A percentile compares a stretch with the other conserved stretches of the same genome.
Evolutionary conservation across 805 yeast genomes (phyloP).

Genomic region (Starmera pachycereana): DNA sequence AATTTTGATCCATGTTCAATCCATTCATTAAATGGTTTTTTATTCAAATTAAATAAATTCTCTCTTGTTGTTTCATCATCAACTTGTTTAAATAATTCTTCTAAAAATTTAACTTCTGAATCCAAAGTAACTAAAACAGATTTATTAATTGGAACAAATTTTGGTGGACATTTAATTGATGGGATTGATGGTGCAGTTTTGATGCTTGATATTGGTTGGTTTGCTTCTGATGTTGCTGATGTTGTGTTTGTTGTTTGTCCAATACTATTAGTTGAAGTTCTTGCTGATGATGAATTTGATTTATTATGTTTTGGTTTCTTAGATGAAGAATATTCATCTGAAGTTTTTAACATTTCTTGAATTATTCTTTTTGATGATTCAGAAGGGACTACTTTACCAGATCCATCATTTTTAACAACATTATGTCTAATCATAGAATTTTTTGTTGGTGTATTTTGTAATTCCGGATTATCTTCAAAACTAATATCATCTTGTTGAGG

Average conservation of each 20-base stretch:
- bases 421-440: neutral
- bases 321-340: too few relatives aligned
- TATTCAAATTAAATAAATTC: conserved; percentile 19
- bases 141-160: neutral
- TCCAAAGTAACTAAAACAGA: neutral
- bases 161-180: neutral
- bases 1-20: conserved; percentile 24
- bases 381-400: too few relatives aligned
- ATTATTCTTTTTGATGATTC: too few relatives aligned
- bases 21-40: conserved; percentile 26
- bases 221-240: too few relatives aligned
- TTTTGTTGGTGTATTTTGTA: neutral
- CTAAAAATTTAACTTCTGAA: neutral
- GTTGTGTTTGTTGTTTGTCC: too few relatives aligned
- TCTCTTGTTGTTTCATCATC: conserved; percentile 8
- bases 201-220: neutral
- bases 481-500: neutral
- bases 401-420: too few relatives aligned
- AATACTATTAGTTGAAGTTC: too few relatives aligned
- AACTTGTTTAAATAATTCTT: neutral
- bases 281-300: too few relatives aligned
- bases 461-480: neutral
- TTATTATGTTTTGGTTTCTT: too few relatives aligned
- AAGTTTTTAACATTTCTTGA: too few relatives aligned
- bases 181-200: neutral